A percentile compares a stretch with the other conserved stretches of the same genome.
These are phyloP conservation scores for Prinsepia uniflora DNA, from an alignment of 306 rosid genomes.

Conservation along the genomic window DNA sequence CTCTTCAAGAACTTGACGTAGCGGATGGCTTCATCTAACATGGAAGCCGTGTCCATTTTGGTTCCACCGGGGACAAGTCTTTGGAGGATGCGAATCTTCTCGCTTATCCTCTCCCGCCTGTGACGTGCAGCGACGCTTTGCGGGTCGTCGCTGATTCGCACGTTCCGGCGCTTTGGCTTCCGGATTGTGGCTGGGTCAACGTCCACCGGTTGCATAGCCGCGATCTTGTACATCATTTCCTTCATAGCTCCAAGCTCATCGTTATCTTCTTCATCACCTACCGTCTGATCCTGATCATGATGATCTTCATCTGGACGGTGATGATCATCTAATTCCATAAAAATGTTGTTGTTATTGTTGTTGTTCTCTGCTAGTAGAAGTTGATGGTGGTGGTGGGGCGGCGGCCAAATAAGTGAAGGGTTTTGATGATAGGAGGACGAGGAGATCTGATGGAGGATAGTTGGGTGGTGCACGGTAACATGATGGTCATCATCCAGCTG, in stretches of 20 bases:
- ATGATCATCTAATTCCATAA: slow-evolving; percentile 20
- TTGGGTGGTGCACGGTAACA: slow-evolving; percentile 30
- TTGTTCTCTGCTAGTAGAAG: not conserved
- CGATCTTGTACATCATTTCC: slow-evolving; percentile 96
- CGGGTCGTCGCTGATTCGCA: slow-evolving; percentile 88
- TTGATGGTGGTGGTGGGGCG: slow-evolving; percentile 1
- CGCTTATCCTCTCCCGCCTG: slow-evolving; percentile 84
- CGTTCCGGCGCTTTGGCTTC: slow-evolving; percentile 74
- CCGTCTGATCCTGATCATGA: slow-evolving; percentile 23
- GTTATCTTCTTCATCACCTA: slow-evolving; percentile 54
- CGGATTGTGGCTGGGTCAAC: slow-evolving; percentile 76
- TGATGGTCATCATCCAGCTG: slow-evolving; percentile 34
- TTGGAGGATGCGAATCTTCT: slow-evolving; percentile 79
- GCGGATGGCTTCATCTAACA: slow-evolving; percentile 89
- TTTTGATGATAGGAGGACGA: slow-evolving; percentile 15
- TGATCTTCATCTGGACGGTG: slow-evolving; percentile 26
- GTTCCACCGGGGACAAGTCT: slow-evolving; percentile 95
- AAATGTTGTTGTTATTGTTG: not conserved
- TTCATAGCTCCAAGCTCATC: slow-evolving; percentile 90
- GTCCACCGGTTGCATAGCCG: slow-evolving; percentile 94
- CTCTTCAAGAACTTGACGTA: slow-evolving; percentile 88
- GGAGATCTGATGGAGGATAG: slow-evolving; percentile 37
- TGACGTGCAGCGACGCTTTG: slow-evolving; percentile 93
- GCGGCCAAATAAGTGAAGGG: not conserved
- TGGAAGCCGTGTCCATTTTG: slow-evolving; percentile 92